These are phyloP conservation scores for Saccharomycopsis microspora DNA, from an alignment of 805 yeast genomes.

Conservation along the genomic window DNA sequence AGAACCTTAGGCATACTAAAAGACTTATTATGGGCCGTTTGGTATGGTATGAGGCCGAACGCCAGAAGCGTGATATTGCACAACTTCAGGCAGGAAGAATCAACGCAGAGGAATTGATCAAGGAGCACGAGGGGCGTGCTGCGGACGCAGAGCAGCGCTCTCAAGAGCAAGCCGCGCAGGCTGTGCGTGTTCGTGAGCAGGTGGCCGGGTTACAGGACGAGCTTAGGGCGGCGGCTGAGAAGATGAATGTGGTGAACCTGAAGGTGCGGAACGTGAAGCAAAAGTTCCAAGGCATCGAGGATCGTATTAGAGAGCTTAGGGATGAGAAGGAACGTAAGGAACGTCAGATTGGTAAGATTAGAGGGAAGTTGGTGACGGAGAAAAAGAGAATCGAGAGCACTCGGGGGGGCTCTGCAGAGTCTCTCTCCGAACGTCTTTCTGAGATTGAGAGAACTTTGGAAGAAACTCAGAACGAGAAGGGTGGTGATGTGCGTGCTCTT, in stretches of 20 bases:
- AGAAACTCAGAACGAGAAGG: neutral
- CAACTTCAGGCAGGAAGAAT: neutral
- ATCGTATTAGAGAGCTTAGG: neutral
- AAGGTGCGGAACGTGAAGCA: neutral
- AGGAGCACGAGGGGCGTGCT: neutral
- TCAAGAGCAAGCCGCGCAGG: neutral
- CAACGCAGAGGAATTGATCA: neutral
- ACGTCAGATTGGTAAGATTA: neutral
- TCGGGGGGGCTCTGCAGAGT: neutral
- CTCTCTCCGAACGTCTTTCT: neutral
- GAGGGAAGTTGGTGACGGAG: neutral
- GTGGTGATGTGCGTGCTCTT: no score
- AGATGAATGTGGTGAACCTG: neutral
- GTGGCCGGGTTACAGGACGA: neutral
- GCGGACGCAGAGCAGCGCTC: neutral
- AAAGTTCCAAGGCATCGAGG: neutral
- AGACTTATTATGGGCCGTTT: slow-evolving; percentile 34
- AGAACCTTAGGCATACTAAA: slow-evolving; percentile 28
- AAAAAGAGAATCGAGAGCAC: neutral
- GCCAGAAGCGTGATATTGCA: slow-evolving; percentile 20
- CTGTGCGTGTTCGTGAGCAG: neutral
- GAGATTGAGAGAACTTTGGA: neutral
- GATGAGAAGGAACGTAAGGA: neutral
- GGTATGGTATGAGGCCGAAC: slow-evolving; percentile 33
- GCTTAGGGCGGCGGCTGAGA: neutral